Evolutionary conservation across 768 basidiomycete genomes (phyloP).

Genomic region (Naganishia randhawae): DNA sequence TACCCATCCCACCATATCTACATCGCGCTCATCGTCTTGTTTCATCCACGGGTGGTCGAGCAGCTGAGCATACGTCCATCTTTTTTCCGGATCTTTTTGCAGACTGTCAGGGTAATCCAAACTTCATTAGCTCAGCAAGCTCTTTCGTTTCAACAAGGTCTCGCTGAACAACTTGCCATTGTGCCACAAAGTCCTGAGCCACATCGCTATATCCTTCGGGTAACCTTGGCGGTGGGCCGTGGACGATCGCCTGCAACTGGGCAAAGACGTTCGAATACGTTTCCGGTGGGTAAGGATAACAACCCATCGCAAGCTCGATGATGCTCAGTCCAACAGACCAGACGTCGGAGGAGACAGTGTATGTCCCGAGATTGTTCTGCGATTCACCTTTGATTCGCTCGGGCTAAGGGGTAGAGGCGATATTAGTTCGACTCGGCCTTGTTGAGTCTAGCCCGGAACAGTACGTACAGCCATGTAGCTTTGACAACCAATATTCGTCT

Average conservation of each 20-base stretch:
- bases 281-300: constrained; percentile 94
- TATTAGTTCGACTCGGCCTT: not conserved
- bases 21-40: constrained; percentile 59
- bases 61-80: constrained; percentile 80
- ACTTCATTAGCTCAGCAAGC: not conserved
- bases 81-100: constrained; percentile 68
- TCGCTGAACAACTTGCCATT: constrained; percentile 55
- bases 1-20: constrained; percentile 86
- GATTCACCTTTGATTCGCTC: constrained; percentile 96
- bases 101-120: constrained; percentile 51
- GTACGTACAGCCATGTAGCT: constrained; percentile 90
- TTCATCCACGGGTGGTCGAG: constrained; percentile 76
- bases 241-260: constrained; percentile 91
- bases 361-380: constrained; percentile 75
- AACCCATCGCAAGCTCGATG: constrained; percentile 82
- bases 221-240: constrained; percentile 83
- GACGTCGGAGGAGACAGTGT: constrained; percentile 93
- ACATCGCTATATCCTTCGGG: constrained; percentile 66
- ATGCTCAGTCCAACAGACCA: constrained; percentile 91
- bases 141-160: too few species aligned
- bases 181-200: constrained; percentile 76
- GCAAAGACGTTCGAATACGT: constrained; percentile 97
- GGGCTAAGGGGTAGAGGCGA: constrained; percentile 57
- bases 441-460: not conserved
- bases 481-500: constrained; percentile 98